Evolutionary conservation across 2,329 filamentous ascomycete genomes (phyloP), one percentile per base, ranked within the genome.

Genomic region (Leptographium flavum): DNA sequence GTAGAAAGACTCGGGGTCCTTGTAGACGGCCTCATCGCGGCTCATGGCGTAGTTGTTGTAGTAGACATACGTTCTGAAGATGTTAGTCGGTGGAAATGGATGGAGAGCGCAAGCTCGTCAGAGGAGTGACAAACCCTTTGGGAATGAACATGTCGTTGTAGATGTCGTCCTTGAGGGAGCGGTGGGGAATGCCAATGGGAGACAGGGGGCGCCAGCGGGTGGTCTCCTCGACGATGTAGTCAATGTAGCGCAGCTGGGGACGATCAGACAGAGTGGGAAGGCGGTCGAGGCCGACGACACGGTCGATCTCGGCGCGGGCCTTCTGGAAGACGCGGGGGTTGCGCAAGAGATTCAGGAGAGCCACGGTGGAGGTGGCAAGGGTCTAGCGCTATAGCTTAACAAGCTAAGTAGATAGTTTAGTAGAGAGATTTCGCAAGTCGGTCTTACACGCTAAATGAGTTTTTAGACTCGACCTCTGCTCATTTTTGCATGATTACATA

Each of bases 91-190:
- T n/a, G n/a, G n/a, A n/a, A n/a, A n/a, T n/a, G n/a, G n/a, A n/a
- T n/a, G n/a, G n/a, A n/a, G n/a, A n/a, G n/a, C n/a, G 64, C 62
- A 43, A 63, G 61, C 6, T 69, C 55, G 17, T 65, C 55, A 5
- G 64, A 63, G 3, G n/a, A n/a, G n/a, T n/a, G n/a, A n/a, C n/a
- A n/a, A n/a, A n/a, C n/a, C 74, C 75, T n/a, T 67, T 69, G 10
- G 73, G 73, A 42, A 79, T 76, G 47, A 68, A 66, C 57, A 73
- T 71, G 30, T 67, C 73, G 19, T 70, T 61, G 53, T 78, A 79
- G 11, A 68, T 60, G 45, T 79, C 75, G 41, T 79, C 74, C 39
- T 68, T 57, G 2, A 70, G 61, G 14, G 70, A 64, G 38, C 60
- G 65, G 55, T 79, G 75, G 2, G 75, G 74, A 31, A 79, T 68